Evolutionary conservation across 495 filamentous ascomycete species (phyloP).

Genomic region (Niebla homalea): DNA sequence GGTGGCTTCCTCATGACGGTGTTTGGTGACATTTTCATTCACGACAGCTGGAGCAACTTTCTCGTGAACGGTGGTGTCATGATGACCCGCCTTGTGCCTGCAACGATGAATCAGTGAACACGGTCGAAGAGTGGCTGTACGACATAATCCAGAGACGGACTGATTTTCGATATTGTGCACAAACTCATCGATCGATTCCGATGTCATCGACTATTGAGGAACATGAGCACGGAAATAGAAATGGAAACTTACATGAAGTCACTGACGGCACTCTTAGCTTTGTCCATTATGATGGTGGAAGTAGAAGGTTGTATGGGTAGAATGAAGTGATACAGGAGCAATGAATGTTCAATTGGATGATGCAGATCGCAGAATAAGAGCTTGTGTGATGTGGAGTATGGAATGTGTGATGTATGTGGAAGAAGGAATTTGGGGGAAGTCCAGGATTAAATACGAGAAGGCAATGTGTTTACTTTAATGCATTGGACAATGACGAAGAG

Average conservation of each 20-base stretch:
- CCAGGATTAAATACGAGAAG: no score
- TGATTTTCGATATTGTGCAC: not conserved
- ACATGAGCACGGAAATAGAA: not conserved
- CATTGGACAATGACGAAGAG: no score
- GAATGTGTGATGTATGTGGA: no score
- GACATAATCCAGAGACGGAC: not conserved
- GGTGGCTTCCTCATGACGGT: constrained; percentile 37
- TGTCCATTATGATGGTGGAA: constrained; percentile 30
- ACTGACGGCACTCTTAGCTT: constrained; percentile 38
- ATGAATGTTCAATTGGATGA: no score
- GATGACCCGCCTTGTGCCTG: constrained; percentile 37
- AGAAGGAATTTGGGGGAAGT: no score
- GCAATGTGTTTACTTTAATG: no score
- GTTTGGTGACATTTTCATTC: constrained; percentile 39
- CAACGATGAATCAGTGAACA: not conserved
- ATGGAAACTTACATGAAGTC: constrained; percentile 33
- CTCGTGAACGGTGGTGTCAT: constrained; percentile 51
- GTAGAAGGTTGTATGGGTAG: not conserved
- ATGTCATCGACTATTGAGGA: not conserved
- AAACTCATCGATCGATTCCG: not conserved
- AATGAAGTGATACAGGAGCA: constrained; percentile 1
- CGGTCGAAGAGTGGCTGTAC: not conserved
- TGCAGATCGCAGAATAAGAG: no score
- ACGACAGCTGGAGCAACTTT: constrained; percentile 45
- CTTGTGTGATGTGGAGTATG: no score